phyloP scores from a whole-genome alignment of 768 basidiomycete genomes.

The Serendipita sp. region DNA sequence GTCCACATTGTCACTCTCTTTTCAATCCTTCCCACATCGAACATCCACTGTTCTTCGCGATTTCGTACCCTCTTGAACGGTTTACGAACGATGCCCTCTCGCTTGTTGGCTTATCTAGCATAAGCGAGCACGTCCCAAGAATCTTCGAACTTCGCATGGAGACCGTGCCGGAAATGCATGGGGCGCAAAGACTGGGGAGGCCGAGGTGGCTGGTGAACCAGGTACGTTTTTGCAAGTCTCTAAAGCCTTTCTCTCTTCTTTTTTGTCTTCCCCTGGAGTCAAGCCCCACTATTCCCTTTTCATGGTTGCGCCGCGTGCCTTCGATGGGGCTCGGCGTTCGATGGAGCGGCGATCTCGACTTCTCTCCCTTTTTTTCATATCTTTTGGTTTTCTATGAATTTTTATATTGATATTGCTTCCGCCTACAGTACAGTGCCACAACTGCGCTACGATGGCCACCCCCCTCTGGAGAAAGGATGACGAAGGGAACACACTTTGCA shows the following conservation, averaged over 20 bases:
- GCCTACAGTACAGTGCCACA: conserved; percentile 63
- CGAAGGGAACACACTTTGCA: conserved; percentile 82
- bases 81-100: not conserved
- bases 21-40: too few species aligned
- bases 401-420: not conserved
- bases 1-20: too few species aligned
- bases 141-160: conserved; percentile 62
- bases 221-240: conserved; percentile 16
- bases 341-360: not conserved
- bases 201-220: conserved; percentile 52
- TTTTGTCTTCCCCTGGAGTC: not conserved
- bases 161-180: conserved; percentile 46
- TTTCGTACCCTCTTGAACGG: not conserved
- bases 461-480: conserved; percentile 86
- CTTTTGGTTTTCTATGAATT: too few species aligned
- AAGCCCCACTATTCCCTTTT: not conserved
- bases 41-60: too few species aligned
- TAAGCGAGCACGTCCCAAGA: conserved; percentile 78
- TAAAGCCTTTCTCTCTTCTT: not conserved
- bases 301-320: not conserved
- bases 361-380: not conserved
- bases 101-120: conserved; percentile 32
- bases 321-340: not conserved
- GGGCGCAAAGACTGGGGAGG: conserved; percentile 48
- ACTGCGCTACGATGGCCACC: conserved; percentile 78